Evolutionary conservation across 352 stramenopile genomes (phyloP).

Genomic region (Thalassiosira hispida): DNA sequence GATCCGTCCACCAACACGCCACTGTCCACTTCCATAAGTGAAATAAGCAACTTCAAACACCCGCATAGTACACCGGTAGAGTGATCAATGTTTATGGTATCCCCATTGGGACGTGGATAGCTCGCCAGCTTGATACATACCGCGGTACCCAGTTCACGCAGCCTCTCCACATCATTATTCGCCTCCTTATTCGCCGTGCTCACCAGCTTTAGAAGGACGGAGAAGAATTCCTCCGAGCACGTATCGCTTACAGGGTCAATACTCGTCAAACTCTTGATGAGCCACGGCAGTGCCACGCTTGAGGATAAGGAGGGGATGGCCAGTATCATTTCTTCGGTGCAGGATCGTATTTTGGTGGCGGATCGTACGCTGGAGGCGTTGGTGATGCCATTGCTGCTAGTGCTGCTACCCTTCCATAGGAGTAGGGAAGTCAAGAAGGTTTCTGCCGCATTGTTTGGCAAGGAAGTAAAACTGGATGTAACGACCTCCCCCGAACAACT

Average conservation of each 20-base stretch:
- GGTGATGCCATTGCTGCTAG: background rate
- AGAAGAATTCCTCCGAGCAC: constrained; percentile 82
- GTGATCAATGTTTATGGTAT: constrained; percentile 65
- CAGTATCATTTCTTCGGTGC: constrained; percentile 78
- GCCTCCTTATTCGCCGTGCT: background rate
- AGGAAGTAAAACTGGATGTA: constrained; percentile 64
- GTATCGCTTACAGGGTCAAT: constrained; percentile 76
- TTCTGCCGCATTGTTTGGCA: constrained; percentile 74
- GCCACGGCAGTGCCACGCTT: constrained; percentile 70
- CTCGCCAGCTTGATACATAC: constrained; percentile 81
- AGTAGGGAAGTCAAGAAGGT: constrained; percentile 82
- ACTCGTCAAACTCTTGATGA: constrained; percentile 71
- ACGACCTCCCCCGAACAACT: constrained; percentile 30
- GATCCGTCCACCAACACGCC: constrained; percentile 62
- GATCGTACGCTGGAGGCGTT: background rate
- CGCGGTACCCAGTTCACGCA: constrained; percentile 65
- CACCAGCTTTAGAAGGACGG: constrained; percentile 77
- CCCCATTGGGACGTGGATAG: constrained; percentile 63
- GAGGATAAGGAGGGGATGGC: constrained; percentile 68
- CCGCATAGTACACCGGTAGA: constrained; percentile 82
- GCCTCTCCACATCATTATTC: constrained; percentile 33
- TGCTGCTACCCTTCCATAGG: constrained; percentile 65
- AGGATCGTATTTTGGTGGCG: constrained; percentile 40
- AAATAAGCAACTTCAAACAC: constrained; percentile 78
- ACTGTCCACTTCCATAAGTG: constrained; percentile 67